These are phyloP conservation scores for Dimargaris cristalligena DNA, from an alignment of 192 early-diverging fungal species.

Conservation along the genomic window DNA sequence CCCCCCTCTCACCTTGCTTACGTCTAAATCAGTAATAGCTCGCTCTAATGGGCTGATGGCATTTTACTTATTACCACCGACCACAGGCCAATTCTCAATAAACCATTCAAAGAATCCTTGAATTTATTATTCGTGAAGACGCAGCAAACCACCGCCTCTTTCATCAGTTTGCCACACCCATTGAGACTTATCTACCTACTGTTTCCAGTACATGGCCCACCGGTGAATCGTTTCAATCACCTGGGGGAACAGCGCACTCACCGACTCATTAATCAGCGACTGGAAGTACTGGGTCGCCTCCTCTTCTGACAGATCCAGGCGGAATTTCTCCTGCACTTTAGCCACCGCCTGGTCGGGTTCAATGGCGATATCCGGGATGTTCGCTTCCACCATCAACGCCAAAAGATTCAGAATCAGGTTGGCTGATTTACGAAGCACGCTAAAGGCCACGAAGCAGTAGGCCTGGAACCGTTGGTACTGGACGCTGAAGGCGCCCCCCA, in stretches of 20 bases:
- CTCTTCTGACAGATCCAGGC: conserved; percentile 78
- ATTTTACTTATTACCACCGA: too few species aligned
- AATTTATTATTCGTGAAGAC: too few species aligned
- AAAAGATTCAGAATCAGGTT: conserved; percentile 96
- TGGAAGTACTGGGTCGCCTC: conserved; percentile 93
- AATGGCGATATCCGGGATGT: conserved; percentile 91
- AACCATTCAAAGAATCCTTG: too few species aligned
- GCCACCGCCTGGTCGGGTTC: conserved; percentile 95
- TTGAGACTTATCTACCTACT: too few species aligned
- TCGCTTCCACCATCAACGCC: conserved; percentile 93
- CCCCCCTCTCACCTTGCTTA: too few species aligned
- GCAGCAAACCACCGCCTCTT: too few species aligned
- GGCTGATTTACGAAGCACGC: conserved; percentile 76
- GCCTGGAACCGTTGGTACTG: conserved; percentile 83
- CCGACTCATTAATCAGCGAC: conserved; percentile 79
- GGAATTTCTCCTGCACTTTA: conserved; percentile 94
- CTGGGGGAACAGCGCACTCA: conserved; percentile 91
- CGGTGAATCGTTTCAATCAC: conserved; percentile 97
- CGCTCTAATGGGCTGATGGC: too few species aligned
- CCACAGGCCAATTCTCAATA: too few species aligned
- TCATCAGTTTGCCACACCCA: too few species aligned
- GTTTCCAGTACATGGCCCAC: conserved; percentile 74
- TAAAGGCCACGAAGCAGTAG: conserved; percentile 91
- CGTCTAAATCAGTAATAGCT: too few species aligned
- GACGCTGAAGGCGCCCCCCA: conserved; percentile 83